Evolutionary conservation across 208 protist species (phyloP).

Genomic region (Spironucleus salmonicida): DNA sequence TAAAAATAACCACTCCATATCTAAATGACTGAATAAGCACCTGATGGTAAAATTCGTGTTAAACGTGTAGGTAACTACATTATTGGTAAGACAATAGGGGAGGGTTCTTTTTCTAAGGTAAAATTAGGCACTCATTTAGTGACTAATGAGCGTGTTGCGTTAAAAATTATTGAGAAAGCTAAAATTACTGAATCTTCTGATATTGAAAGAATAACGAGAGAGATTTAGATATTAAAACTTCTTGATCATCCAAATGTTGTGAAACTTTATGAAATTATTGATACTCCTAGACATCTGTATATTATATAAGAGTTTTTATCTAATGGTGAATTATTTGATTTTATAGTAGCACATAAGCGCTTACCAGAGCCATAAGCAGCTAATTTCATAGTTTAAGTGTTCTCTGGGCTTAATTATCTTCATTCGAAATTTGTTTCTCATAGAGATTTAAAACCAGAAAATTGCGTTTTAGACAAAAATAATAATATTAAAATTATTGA

Average conservation of each 20-base stretch:
- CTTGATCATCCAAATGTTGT: conserved; percentile 58
- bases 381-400: conserved; percentile 53
- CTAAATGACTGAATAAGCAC: not conserved
- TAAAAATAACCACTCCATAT: not conserved
- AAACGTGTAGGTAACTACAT: conserved; percentile 74
- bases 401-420: conserved; percentile 55
- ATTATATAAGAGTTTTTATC: conserved; percentile 56
- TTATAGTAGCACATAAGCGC: conserved; percentile 51
- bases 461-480: conserved; percentile 58
- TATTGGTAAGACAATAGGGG: conserved; percentile 87
- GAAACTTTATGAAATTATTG: conserved; percentile 56
- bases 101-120: conserved; percentile 97
- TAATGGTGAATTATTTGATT: conserved; percentile 60
- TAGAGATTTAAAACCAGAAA: conserved; percentile 73
- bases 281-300: conserved; percentile 47
- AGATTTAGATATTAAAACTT: conserved; percentile 61
- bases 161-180: conserved; percentile 60
- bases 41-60: conserved; percentile 26
- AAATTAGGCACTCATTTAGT: conserved; percentile 53
- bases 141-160: conserved; percentile 52
- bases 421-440: conserved; percentile 59
- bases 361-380: conserved; percentile 52
- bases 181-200: conserved; percentile 45
- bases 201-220: conserved; percentile 48
- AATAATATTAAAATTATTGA: conserved; percentile 66